Conservation (phyloP, 2,329 filamentous ascomycete genomes). For the Fusarium graminum region DNA sequence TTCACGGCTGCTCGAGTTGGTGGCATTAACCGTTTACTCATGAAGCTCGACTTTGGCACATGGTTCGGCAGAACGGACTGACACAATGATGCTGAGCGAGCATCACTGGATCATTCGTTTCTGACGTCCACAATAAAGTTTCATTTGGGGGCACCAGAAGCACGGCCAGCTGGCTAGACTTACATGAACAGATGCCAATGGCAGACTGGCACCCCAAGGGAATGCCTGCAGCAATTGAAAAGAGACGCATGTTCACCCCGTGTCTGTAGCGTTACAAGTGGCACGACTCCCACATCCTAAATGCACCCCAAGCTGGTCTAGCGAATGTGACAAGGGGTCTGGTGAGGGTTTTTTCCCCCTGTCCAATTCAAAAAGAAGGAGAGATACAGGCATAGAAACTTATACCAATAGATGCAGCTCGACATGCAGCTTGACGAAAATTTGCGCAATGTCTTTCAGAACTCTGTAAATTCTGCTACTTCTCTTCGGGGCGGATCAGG, state of each 20-base stretch:
- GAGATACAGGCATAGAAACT: slow-evolving; percentile 14
- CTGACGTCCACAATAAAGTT: slow-evolving; percentile 15
- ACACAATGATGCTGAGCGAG: slow-evolving; percentile 26
- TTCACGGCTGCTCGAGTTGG: slow-evolving; percentile 81
- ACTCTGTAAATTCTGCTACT: slow-evolving; percentile 41
- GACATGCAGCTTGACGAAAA: slow-evolving; percentile 19
- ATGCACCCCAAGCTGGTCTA: slow-evolving; percentile 37
- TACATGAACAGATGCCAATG: slow-evolving; percentile 8
- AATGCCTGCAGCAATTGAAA: slow-evolving; percentile 28
- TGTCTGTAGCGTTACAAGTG: slow-evolving; percentile 48
- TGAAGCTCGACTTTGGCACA: slow-evolving; percentile 85
- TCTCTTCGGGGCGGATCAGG: slow-evolving; percentile 40
- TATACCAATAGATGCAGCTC: slow-evolving; percentile 34
- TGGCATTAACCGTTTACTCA: slow-evolving; percentile 85
- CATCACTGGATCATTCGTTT: slow-evolving; percentile 24
- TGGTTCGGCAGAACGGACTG: slow-evolving; percentile 62
- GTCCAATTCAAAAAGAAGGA: slow-evolving; percentile 1
- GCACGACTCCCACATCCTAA: slow-evolving; percentile 45
- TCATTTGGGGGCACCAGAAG: background rate
- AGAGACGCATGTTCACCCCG: slow-evolving; percentile 23
- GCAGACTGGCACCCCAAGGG: slow-evolving; percentile 35
- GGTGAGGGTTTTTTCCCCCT: slow-evolving; percentile 22
- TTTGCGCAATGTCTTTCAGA: slow-evolving; percentile 28
- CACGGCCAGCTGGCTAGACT: slow-evolving; percentile 14
- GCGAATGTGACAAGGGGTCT: slow-evolving; percentile 24